Evolutionary conservation across 257 asterid genomes (phyloP).

Genomic region (Solanum piurae): DNA sequence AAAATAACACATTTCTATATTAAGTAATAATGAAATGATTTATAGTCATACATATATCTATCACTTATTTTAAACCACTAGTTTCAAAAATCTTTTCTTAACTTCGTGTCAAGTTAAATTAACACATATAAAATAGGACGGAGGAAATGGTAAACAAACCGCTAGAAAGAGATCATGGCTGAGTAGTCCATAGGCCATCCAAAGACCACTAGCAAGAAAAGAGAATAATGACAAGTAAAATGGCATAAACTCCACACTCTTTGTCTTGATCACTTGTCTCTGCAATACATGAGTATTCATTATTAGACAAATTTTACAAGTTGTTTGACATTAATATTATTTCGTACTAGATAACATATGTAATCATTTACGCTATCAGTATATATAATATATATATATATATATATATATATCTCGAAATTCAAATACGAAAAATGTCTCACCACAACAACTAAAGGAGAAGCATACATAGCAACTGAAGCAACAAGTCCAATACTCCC

Average conservation of each 20-base stretch:
- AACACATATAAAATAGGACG: too few relatives aligned
- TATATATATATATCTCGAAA: too few relatives aligned
- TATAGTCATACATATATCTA: too few relatives aligned
- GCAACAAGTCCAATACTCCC: conserved; percentile 72
- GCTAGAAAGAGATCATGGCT: conserved; percentile 68
- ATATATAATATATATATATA: too few relatives aligned
- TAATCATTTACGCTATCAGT: not conserved
- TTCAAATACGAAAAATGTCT: conserved; percentile 6
- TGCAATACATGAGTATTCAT: conserved; percentile 5
- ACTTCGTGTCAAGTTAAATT: too few relatives aligned
- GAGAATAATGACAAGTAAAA: conserved; percentile 75
- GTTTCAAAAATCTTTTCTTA: too few relatives aligned
- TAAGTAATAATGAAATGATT: too few relatives aligned
- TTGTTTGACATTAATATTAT: not conserved
- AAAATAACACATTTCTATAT: too few relatives aligned
- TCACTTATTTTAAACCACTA: too few relatives aligned
- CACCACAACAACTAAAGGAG: conserved; percentile 67
- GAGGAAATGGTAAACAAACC: conserved; percentile 17
- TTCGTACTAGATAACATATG: not conserved
- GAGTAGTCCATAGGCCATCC: conserved; percentile 73
- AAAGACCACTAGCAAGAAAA: conserved; percentile 55
- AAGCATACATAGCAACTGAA: conserved; percentile 61
- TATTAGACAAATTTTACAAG: not conserved
- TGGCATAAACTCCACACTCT: conserved; percentile 87
- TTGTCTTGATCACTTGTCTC: conserved; percentile 66